Conservation (phyloP, 208 protist species). For the Herpetomonas samuelpessoai region DNA sequence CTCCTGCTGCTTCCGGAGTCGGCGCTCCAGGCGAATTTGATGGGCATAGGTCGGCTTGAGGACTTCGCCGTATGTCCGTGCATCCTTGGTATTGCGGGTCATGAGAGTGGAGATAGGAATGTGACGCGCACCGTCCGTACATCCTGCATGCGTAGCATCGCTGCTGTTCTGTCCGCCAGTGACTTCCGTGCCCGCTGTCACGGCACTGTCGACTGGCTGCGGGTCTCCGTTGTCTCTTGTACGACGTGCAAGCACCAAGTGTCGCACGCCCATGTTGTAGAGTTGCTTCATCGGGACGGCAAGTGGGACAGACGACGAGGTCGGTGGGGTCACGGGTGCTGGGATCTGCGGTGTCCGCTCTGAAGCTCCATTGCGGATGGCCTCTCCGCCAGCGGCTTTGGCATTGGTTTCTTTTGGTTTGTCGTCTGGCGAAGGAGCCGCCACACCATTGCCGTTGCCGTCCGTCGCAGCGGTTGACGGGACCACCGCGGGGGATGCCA, state of each 20-base stretch:
- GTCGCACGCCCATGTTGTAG: neutral
- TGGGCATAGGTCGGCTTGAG: neutral
- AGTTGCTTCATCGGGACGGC: neutral
- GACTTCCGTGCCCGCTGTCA: neutral
- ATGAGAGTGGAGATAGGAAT: slow-evolving; percentile 5
- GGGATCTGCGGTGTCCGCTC: no score
- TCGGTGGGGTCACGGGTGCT: no score
- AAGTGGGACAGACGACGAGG: neutral
- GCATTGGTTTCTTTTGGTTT: neutral
- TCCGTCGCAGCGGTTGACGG: no score
- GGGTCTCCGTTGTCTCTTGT: no score
- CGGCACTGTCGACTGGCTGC: neutral
- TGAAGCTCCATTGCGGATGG: no score
- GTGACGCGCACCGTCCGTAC: no score
- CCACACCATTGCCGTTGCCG: no score
- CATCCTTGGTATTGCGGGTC: neutral
- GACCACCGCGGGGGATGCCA: no score
- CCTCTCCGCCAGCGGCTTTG: neutral
- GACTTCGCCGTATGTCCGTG: neutral
- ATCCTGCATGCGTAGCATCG: no score
- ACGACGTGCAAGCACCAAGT: no score
- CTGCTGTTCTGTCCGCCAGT: neutral
- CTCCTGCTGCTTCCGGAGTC: neutral
- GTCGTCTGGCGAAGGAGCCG: no score
- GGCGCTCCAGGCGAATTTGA: neutral